Conservation (phyloP, 2,329 filamentous ascomycete species). For the Colletotrichum sp. region DNA sequence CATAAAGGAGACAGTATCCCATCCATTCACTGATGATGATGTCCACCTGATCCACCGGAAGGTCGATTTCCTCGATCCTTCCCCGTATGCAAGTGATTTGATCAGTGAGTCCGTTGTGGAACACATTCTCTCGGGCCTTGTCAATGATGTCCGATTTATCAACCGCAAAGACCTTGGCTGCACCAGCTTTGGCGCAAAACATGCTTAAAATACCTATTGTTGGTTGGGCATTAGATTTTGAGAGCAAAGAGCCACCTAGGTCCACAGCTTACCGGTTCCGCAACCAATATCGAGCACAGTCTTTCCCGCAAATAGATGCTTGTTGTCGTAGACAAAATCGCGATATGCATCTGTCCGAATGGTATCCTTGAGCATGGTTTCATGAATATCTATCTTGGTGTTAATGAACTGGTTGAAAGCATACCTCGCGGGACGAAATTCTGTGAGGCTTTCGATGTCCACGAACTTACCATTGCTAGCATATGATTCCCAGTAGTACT, state of each 20-base stretch:
- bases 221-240: background rate
- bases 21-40: conserved; percentile 98
- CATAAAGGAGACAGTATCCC: conserved; percentile 92
- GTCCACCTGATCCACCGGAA: conserved; percentile 83
- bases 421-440: background rate
- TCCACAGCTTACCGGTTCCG: conserved; percentile 59
- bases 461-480: conserved; percentile 57
- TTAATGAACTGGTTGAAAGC: background rate
- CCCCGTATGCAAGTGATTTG: conserved; percentile 82
- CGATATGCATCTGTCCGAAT: conserved; percentile 90
- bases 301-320: conserved; percentile 84
- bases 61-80: conserved; percentile 83
- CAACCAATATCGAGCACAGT: conserved; percentile 91
- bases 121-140: conserved; percentile 84
- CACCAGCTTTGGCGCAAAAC: conserved; percentile 92
- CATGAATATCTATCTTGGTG: conserved; percentile 76
- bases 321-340: conserved; percentile 94
- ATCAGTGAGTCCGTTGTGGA: conserved; percentile 76
- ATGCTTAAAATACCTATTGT: conserved; percentile 80
- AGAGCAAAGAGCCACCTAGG: background rate
- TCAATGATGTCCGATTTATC: conserved; percentile 92
- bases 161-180: conserved; percentile 84
- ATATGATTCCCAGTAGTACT: conserved; percentile 67
- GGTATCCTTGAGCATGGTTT: conserved; percentile 92
- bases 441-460: background rate